These are phyloP conservation scores for Cucurbitaria berberidis DNA, from an alignment of 2,329 filamentous ascomycete genomes.

Conservation along the genomic window DNA sequence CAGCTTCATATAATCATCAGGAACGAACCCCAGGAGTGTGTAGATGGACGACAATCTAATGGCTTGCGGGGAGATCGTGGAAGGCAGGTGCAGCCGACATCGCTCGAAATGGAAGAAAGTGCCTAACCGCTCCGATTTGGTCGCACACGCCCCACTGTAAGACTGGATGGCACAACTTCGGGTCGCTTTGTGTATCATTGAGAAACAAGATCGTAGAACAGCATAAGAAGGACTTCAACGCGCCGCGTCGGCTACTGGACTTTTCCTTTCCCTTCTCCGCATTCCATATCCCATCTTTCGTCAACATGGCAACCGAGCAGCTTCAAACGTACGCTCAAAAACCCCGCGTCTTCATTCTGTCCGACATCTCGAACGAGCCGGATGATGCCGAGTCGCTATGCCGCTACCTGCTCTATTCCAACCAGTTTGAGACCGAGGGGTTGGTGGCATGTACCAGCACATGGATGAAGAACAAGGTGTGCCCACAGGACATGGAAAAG, in stretches of 20 bases:
- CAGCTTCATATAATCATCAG: no score
- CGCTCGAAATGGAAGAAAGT: slow-evolving; percentile 20
- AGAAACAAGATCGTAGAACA: slow-evolving; percentile 21
- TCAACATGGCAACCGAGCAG: slow-evolving; percentile 32
- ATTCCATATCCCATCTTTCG: neutral
- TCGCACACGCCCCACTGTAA: slow-evolving; percentile 11
- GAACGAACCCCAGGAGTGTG: no score
- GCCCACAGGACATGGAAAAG: slow-evolving; percentile 44
- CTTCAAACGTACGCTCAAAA: slow-evolving; percentile 42
- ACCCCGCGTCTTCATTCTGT: slow-evolving; percentile 50
- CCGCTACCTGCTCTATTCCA: slow-evolving; percentile 47
- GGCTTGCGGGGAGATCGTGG: neutral
- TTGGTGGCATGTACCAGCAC: slow-evolving; percentile 50
- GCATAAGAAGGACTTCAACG: slow-evolving; percentile 8
- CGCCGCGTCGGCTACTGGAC: neutral
- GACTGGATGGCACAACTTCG: slow-evolving; percentile 24
- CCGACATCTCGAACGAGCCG: slow-evolving; percentile 50
- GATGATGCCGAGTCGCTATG: slow-evolving; percentile 49
- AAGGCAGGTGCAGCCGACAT: slow-evolving; percentile 21
- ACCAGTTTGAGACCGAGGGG: slow-evolving; percentile 49
- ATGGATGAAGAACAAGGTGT: slow-evolving; percentile 48
- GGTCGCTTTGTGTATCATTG: slow-evolving; percentile 21
- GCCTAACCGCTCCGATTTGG: slow-evolving; percentile 22
- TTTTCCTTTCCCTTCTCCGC: neutral
- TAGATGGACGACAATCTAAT: neutral